These are phyloP conservation scores for Aspergillus olivimuriae DNA, from an alignment of 495 filamentous ascomycete species.

Conservation along the genomic window DNA sequence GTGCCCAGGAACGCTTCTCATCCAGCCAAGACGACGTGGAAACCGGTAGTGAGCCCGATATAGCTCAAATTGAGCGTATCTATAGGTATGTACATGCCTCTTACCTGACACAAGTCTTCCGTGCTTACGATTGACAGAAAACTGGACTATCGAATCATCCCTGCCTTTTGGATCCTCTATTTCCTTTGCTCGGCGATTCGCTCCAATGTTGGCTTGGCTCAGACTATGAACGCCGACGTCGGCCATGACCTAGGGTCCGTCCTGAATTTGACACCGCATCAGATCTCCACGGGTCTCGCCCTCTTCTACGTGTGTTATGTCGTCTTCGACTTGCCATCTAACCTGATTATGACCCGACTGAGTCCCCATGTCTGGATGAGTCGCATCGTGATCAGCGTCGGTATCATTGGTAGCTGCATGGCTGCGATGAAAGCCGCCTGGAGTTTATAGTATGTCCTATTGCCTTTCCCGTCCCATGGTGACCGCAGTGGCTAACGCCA, in stretches of 20 bases:
- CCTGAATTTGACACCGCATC: conserved; percentile 59
- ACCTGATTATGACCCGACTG: conserved; percentile 79
- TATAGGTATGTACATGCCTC: conserved; percentile 32
- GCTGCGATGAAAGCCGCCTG: conserved; percentile 72
- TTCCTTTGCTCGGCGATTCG: conserved; percentile 88
- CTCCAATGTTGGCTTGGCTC: conserved; percentile 82
- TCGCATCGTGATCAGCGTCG: conserved; percentile 81
- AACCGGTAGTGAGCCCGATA: conserved; percentile 19
- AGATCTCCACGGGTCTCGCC: conserved; percentile 76
- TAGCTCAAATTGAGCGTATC: conserved; percentile 36
- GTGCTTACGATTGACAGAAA: conserved; percentile 33
- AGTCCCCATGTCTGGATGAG: conserved; percentile 91
- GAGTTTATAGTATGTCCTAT: conserved; percentile 67
- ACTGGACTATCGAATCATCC: conserved; percentile 77
- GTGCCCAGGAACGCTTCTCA: conserved; percentile 23
- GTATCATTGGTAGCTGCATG: conserved; percentile 76
- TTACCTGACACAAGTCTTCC: too few relatives aligned
- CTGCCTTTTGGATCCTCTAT: conserved; percentile 90
- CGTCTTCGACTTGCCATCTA: conserved; percentile 81
- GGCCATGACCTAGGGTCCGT: conserved; percentile 64
- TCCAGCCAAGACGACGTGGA: conserved; percentile 20
- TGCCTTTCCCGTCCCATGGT: not conserved
- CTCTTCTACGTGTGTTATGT: conserved; percentile 92
- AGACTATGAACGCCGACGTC: conserved; percentile 73
- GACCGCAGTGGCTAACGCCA: not conserved